Percentiles rank a stretch among this genome's conserved stretches.
Conservation (phyloP, 2,329 filamentous ascomycete species). For the Dactylellina sp. region DNA sequence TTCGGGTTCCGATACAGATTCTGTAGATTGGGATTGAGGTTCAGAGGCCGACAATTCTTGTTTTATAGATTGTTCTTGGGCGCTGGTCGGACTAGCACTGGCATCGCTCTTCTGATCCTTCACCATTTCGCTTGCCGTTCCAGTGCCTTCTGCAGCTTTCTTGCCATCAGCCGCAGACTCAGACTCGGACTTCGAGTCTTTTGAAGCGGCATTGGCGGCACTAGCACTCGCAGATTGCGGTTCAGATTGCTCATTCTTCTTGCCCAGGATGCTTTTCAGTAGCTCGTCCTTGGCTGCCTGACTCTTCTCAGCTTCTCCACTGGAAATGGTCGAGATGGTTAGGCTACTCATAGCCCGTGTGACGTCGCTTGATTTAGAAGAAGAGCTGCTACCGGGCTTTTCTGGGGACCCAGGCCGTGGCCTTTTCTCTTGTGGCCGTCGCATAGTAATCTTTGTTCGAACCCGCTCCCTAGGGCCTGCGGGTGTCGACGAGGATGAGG, state of each 20-base stretch:
- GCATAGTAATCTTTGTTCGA: slow-evolving; percentile 48
- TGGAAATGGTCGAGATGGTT: slow-evolving; percentile 49
- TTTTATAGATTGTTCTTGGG: slow-evolving; percentile 28
- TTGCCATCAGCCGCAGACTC: slow-evolving; percentile 6
- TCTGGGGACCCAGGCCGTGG: slow-evolving; percentile 18
- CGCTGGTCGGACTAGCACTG: not conserved
- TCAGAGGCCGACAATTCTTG: slow-evolving; percentile 1
- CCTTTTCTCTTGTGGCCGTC: slow-evolving; percentile 36
- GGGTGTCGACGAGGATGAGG: slow-evolving; percentile 12
- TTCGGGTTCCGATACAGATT: not conserved
- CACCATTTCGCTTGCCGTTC: slow-evolving; percentile 38
- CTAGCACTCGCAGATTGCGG: not conserved
- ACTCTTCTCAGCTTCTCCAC: slow-evolving; percentile 48
- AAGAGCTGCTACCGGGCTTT: slow-evolving; percentile 14
- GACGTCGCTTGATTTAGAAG: slow-evolving; percentile 30
- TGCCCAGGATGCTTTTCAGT: slow-evolving; percentile 47
- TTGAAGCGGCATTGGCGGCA: not conserved
- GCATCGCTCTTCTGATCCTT: slow-evolving; percentile 33
- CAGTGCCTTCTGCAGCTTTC: slow-evolving; percentile 28
- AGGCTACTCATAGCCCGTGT: slow-evolving; percentile 41
- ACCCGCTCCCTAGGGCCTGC: slow-evolving; percentile 30
- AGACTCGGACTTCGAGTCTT: slow-evolving; percentile 17
- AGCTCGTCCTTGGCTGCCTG: slow-evolving; percentile 52
- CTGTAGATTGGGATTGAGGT: not conserved
- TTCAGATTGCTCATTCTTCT: slow-evolving; percentile 32